A percentile compares a stretch with the other conserved stretches of the same genome.
These are phyloP conservation scores for Articulospora tetracladia DNA, from an alignment of 495 filamentous ascomycete species.

Conservation along the genomic window DNA sequence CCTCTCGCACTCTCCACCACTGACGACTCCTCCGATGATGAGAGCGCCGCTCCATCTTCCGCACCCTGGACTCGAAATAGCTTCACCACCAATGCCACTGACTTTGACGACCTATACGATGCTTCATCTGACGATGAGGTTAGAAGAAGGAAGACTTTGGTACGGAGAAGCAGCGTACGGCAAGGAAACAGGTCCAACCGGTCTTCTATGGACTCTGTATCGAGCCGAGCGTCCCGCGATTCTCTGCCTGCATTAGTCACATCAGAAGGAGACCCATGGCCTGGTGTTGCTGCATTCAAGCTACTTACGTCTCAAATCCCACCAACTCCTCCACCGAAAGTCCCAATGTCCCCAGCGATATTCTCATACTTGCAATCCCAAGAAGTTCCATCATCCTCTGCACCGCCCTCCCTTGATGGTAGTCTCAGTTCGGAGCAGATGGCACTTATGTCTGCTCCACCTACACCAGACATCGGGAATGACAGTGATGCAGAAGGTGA, in stretches of 20 bases:
- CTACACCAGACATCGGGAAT: constrained; percentile 69
- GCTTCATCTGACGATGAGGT: constrained; percentile 67
- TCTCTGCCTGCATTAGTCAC: constrained; percentile 70
- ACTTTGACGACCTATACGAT: constrained; percentile 86
- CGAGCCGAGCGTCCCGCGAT: constrained; percentile 30
- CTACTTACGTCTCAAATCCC: constrained; percentile 67
- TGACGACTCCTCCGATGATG: constrained; percentile 35
- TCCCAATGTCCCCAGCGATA: constrained; percentile 71
- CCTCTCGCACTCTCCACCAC: constrained; percentile 43
- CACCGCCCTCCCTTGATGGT: constrained; percentile 84
- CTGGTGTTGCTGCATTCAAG: constrained; percentile 42
- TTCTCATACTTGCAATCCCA: constrained; percentile 59
- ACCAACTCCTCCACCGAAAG: constrained; percentile 70
- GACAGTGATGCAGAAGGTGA: constrained; percentile 42
- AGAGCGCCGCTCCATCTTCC: constrained; percentile 46
- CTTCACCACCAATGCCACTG: constrained; percentile 51
- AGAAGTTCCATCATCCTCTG: constrained; percentile 67
- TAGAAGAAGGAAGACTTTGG: constrained; percentile 21
- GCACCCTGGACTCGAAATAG: constrained; percentile 51
- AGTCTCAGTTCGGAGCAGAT: constrained; percentile 83
- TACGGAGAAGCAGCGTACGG: constrained; percentile 38
- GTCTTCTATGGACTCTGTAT: constrained; percentile 34
- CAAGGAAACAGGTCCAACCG: constrained; percentile 29
- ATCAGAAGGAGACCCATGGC: constrained; percentile 33
- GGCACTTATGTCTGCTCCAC: constrained; percentile 70